Base-by-base conservation (phyloP, 2,329 filamentous ascomycete species). In the Paradendryphiella salina region DNA sequence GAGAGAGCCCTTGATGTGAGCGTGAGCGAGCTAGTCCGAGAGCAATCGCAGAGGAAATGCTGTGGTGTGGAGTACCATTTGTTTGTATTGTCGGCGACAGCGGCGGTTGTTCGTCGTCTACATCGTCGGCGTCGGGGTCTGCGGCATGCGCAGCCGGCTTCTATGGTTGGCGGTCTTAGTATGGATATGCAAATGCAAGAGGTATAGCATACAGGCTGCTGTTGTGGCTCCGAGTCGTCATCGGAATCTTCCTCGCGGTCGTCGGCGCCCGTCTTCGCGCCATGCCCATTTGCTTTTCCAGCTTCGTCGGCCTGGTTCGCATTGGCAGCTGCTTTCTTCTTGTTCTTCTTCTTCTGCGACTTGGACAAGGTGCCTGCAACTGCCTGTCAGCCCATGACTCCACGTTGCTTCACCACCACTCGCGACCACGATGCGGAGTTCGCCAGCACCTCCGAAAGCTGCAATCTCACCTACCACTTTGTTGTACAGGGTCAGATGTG, bases 341-440 rank as follows among this genome's bases (percentile, higher is more conserved):
- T 73, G 39, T 69, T 73, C 64, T 69, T 73, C 67, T 72, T 74
- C 63, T 73, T 74, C 42, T 72, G 72, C 29, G 66, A 72, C 48
- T 73, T 74, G 11, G 69, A 66, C 3, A 63, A 42, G 26, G 63
- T 52, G 20, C 65, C 71, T 73, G 41, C 2, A 18, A 15, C 34
- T 39, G 5, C 29, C 13, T 14, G 60, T 70, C 46, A 71, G 66
- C 50, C n/a, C 6, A 14, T 18, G 18, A n/a, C 43, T 46, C 33
- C 13, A 31, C 32, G 15, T 34, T 35, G 46, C 37, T 36, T 20
- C 29, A 39, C 10, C 32, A 31, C 34, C 14, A 31, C 13, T 29
- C 28, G 38, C 34, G 34, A 34, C 36, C 21, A 29, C 38, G 21
- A 31, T 40, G 54, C 54, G 52, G 54, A 57, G 35, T 55, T 52